Evolutionary conservation across 345 rosid species (phyloP), one percentile per base, ranked within the genome.

Genomic region (Gynandropsis gynandra): DNA sequence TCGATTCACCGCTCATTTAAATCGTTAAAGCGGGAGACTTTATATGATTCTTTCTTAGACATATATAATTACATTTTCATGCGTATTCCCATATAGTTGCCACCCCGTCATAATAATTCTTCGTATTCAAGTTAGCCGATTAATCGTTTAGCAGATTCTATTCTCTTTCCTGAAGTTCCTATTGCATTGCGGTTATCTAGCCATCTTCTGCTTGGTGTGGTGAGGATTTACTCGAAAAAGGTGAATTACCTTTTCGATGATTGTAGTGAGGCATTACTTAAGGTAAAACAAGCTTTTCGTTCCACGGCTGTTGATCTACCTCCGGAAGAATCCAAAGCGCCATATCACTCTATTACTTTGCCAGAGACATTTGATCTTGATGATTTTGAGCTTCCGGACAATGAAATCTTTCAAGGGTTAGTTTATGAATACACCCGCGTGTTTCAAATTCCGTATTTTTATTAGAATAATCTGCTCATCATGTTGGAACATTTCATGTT

Each of bases 361-460:
- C 99, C 99, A 1, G 99, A 93, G 85, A 93, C 99, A 24, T 93
- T 93, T 78, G 99, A 93, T 77, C 99, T 93, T 68, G 99, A 88
- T 73, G 99, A 93, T 64, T 93, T 93, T 74, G 99, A 93, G 87
- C 85, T 93, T 60, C 99, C 97, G 70, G 95, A 93, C 54, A 88
- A 74, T 74, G 99, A 85, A 56, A 72, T 83, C 15, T 80, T 85
- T 60, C 97, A 88, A 60, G 92, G 97, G 99, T 93, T 68, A 70
- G 97, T 81, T 24, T 24, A n/a, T n/a, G n/a, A n/a, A n/a, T n/a
- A n/a, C n/a, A n/a, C n/a, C n/a, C n/a, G n/a, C n/a, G n/a, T n/a
- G n/a, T n/a, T n/a, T n/a, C n/a, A n/a, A n/a, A n/a, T n/a, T 24
- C 29, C 5, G 29, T 24, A 5, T 24, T 2, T 24, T 24, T 5